These are phyloP conservation scores for Jatropha podagrica DNA, from an alignment of 441 rosid genomes.

Conservation along the genomic window DNA sequence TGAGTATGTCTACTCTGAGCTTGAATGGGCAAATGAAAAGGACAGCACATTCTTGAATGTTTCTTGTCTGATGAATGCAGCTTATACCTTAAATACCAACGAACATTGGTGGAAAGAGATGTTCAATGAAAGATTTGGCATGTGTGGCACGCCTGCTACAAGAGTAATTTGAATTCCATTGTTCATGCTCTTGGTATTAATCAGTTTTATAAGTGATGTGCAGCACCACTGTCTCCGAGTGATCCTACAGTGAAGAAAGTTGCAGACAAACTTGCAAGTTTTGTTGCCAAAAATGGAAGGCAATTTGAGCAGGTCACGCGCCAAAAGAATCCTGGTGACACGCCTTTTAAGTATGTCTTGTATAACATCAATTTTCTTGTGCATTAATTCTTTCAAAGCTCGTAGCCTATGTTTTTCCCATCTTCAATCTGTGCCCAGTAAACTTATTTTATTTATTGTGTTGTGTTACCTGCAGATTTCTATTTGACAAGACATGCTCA, in stretches of 20 bases:
- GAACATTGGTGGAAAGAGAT: slow-evolving; percentile 89
- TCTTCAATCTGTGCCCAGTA: neutral
- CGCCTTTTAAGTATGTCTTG: slow-evolving; percentile 78
- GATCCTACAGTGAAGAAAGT: slow-evolving; percentile 95
- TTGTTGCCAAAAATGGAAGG: slow-evolving; percentile 97
- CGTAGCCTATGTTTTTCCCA: slow-evolving; percentile 6
- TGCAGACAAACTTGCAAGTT: slow-evolving; percentile 95
- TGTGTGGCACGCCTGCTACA: slow-evolving; percentile 86
- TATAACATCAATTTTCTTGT: slow-evolving; percentile 1
- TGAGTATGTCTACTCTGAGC: slow-evolving; percentile 38
- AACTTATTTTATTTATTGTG: slow-evolving; percentile 13
- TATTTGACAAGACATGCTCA: slow-evolving; percentile 72
- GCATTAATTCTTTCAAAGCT: slow-evolving; percentile 7
- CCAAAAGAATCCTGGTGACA: slow-evolving; percentile 93
- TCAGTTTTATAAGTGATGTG: slow-evolving; percentile 99
- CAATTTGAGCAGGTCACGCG: slow-evolving; percentile 88
- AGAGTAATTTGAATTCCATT: slow-evolving; percentile 96
- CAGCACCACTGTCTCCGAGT: slow-evolving; percentile 85
- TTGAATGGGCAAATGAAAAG: slow-evolving; percentile 40
- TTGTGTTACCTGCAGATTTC: slow-evolving; percentile 53
- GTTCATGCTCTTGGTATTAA: slow-evolving; percentile 97
- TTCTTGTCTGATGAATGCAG: slow-evolving; percentile 96
- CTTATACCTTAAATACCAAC: slow-evolving; percentile 77
- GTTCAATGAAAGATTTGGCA: slow-evolving; percentile 89
- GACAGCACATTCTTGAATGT: slow-evolving; percentile 67